Evolutionary conservation across 306 rosid species (phyloP).

Genomic region (Cucumis melo): DNA sequence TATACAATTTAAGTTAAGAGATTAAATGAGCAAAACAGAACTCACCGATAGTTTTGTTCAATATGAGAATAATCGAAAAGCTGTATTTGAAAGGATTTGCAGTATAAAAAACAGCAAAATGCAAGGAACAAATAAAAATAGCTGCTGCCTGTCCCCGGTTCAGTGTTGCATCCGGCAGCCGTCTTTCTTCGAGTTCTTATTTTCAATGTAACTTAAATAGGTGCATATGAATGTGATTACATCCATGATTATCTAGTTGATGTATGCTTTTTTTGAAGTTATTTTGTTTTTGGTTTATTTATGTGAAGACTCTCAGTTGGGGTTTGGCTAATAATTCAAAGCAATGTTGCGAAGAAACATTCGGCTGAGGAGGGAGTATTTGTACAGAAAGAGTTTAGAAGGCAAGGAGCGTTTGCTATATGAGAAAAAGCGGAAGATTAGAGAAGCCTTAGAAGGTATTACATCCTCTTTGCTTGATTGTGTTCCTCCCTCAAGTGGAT

Average conservation of each 20-base stretch:
- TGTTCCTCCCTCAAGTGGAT: background rate
- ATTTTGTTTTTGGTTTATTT: background rate
- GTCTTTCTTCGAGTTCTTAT: background rate
- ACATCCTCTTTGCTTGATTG: background rate
- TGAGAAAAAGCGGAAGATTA: slow-evolving; percentile 84
- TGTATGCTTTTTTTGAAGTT: background rate
- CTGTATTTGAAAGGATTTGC: no score
- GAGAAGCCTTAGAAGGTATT: slow-evolving; percentile 63
- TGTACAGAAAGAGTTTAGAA: slow-evolving; percentile 75
- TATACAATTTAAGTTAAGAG: no score
- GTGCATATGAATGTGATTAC: background rate
- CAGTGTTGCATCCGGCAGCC: background rate
- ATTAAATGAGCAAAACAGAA: no score
- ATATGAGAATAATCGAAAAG: no score
- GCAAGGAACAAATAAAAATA: no score
- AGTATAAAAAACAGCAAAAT: no score
- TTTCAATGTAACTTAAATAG: background rate
- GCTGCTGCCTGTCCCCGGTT: background rate
- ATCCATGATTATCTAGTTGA: background rate
- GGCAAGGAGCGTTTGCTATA: slow-evolving; percentile 55
- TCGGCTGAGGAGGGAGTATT: slow-evolving; percentile 62
- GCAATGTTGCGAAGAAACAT: slow-evolving; percentile 54
- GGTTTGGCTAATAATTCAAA: background rate
- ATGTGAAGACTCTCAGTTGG: background rate
- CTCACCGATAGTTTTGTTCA: no score